Conservation (phyloP, 2,329 filamentous ascomycete genomes). For the Verticillium nonalfalfae region DNA sequence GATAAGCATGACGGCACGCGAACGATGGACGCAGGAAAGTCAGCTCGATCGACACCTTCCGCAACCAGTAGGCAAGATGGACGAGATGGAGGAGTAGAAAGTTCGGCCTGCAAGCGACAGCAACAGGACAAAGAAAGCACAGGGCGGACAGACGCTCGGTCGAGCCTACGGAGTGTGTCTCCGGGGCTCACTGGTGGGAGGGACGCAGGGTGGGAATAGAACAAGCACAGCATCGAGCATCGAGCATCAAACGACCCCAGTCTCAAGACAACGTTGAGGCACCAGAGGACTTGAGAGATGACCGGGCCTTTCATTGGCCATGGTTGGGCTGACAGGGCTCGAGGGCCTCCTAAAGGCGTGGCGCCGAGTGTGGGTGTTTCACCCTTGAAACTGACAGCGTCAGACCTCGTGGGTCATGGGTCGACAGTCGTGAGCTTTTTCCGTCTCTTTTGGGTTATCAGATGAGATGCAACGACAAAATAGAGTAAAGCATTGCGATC, state of each 20-base stretch:
- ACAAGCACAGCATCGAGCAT: not conserved
- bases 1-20: not conserved
- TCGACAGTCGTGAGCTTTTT: not conserved
- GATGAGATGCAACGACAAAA: not conserved
- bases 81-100: constrained; percentile 9
- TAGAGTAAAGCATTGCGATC: not conserved
- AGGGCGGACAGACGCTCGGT: not conserved
- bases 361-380: not conserved
- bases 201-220: not conserved
- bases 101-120: not conserved
- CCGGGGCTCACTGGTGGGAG: not conserved
- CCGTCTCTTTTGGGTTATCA: not conserved
- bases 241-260: not conserved
- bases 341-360: not conserved
- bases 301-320: not conserved
- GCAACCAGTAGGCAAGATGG: constrained; percentile 8
- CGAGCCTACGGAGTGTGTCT: not conserved
- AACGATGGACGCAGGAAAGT: not conserved
- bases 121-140: not conserved
- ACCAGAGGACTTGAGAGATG: not conserved
- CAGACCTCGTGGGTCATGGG: not conserved
- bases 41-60: not conserved
- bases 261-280: not conserved
- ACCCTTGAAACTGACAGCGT: not conserved
- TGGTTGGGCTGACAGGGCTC: not conserved